These are phyloP conservation scores for Vigna nakashimae DNA, from an alignment of 306 rosid genomes.

Conservation along the genomic window DNA sequence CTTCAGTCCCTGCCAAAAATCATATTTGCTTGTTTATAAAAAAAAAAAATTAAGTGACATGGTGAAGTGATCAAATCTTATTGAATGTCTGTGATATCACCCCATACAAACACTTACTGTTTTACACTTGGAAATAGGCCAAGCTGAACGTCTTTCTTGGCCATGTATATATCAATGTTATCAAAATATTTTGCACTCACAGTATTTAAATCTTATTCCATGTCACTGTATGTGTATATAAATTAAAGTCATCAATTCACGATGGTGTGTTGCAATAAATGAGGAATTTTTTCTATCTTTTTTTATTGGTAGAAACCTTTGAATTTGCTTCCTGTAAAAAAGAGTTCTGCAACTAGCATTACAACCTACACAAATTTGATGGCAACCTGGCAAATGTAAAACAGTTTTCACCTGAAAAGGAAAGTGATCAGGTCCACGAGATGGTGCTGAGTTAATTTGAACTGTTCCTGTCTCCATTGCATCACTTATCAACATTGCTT, in stretches of 20 bases:
- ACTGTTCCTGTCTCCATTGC: conserved; percentile 92
- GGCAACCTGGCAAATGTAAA: conserved; percentile 18
- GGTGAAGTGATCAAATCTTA: background rate
- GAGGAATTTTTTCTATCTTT: too few relatives aligned
- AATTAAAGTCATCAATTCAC: background rate
- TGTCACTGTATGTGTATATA: background rate
- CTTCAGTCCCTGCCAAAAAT: conserved; percentile 74
- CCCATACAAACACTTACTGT: too few relatives aligned
- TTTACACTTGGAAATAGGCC: too few relatives aligned
- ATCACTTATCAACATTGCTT: conserved; percentile 81
- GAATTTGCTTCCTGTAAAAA: background rate
- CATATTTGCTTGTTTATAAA: conserved; percentile 25
- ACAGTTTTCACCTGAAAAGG: conserved; percentile 74
- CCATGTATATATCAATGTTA: too few relatives aligned
- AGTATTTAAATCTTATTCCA: background rate
- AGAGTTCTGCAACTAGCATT: background rate
- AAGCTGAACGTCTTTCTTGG: too few relatives aligned
- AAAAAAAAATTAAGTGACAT: background rate
- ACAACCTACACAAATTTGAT: background rate
- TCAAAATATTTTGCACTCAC: background rate
- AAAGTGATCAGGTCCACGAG: conserved; percentile 92
- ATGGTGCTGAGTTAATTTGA: conserved; percentile 90
- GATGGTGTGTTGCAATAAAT: too few relatives aligned
- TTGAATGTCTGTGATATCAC: background rate
- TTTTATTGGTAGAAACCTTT: background rate